Evolutionary conservation across 2,329 filamentous ascomycete species (phyloP).

Genomic region (Chaetomium sp.): DNA sequence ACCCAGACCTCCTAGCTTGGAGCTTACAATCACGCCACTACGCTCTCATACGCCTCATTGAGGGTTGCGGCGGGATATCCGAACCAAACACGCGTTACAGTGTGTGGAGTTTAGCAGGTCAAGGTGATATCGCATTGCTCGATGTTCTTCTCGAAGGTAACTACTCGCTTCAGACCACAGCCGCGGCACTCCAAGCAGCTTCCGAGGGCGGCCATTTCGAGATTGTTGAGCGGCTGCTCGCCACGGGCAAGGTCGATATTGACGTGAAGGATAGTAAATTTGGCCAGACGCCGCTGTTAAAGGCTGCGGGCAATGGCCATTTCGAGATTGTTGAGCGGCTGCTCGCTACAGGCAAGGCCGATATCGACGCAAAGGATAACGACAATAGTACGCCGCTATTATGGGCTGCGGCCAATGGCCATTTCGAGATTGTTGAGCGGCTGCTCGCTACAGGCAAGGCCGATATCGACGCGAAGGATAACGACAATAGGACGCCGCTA

Average conservation of each 20-base stretch:
- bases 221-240: neutral
- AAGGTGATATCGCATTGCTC: conserved; percentile 9
- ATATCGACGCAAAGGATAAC: neutral
- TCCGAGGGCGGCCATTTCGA: no score
- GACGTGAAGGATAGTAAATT: neutral
- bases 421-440: conserved; percentile 3
- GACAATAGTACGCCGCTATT: neutral
- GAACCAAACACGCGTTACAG: neutral
- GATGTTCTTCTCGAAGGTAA: neutral
- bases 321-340: no score
- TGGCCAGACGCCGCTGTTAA: no score
- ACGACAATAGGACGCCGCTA: no score
- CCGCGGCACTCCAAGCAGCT: no score
- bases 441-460: neutral
- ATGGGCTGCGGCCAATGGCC: conserved; percentile 1
- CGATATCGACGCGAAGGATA: neutral
- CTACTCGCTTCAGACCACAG: neutral
- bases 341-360: neutral
- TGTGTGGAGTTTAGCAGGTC: conserved; percentile 7
- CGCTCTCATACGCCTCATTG: conserved; percentile 8
- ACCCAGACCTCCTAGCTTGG: conserved; percentile 5
- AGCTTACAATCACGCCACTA: conserved; percentile 9
- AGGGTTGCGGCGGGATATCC: conserved; percentile 3
- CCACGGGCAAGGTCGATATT: neutral
- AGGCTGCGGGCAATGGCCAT: no score